Base-by-base conservation (phyloP, 2,329 filamentous ascomycete species). In the Tolypocladium sp. region DNA sequence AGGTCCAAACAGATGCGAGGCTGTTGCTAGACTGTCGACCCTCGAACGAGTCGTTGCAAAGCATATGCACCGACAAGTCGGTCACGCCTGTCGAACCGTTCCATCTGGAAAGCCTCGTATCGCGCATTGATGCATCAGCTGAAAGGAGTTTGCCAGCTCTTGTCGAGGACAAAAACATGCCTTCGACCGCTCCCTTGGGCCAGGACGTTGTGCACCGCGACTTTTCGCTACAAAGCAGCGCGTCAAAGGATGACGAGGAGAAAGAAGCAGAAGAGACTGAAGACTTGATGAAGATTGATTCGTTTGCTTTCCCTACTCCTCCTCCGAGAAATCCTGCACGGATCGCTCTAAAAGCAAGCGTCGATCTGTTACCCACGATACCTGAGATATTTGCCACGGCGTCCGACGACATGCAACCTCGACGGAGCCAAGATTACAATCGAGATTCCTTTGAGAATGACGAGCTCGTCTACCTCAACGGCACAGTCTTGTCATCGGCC, bases 41-140 rank as follows among this genome's bases (percentile, higher is more conserved):
- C 27, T 70, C 68, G 12, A 65, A 57, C 41, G 68, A 70, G 25
- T 70, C 69, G 30, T 56, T 55, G 52, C 59, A 58, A 40, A 70
- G 66, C 54, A 44, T 57, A 35, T 57, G 54, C 56, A 68, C 63
- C 53, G 67, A 69, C 53, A 64, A 63, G 58, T 62, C 68, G 4
- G 66, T 67, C 59, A 79, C 76, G 2, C 76, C 79, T 0, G 67
- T 76, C 7, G 80, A 81, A 58, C 76, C 80, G 3, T 81, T 82
- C 59, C 75, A 80, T 61, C 72, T 82, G 9, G 75, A 82, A 40
- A 75, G 77, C 40, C 66, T 82, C 17, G 71, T 77, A n/a, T 69
- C 69, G 37, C 71, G 74, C 41, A 76, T 78, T 56, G 73, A 73
- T 54, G 74, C 63, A 9, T 60, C 74, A 5, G 70, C 73, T n/a